These are phyloP conservation scores for Lithospermum erythrorhizon DNA, from an alignment of 257 asterid species.

Conservation along the genomic window DNA sequence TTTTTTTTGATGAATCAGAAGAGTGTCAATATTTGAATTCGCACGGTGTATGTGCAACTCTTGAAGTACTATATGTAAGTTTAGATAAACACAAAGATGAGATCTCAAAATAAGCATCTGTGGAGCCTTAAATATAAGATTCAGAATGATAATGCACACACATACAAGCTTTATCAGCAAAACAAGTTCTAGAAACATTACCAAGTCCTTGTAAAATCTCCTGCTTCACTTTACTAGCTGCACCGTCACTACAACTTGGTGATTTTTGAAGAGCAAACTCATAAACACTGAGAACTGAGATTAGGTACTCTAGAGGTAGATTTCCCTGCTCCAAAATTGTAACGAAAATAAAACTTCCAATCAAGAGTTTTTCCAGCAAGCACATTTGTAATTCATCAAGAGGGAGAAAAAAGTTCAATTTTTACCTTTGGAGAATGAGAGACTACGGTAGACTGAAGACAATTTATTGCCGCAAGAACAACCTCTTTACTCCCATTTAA, in stretches of 20 bases:
- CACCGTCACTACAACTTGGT: conserved; percentile 35
- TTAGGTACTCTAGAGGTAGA: conserved; percentile 56
- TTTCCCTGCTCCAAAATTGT: conserved; percentile 50
- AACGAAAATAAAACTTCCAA: conserved; percentile 12
- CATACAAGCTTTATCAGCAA: conserved; percentile 1
- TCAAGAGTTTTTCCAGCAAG: neutral
- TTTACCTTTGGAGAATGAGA: conserved; percentile 89
- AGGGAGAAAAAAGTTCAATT: conserved; percentile 8
- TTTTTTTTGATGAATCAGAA: neutral
- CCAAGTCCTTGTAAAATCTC: conserved; percentile 92
- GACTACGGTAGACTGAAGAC: conserved; percentile 77
- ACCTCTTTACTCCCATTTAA: conserved; percentile 87
- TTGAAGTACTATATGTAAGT: neutral
- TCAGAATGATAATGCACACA: conserved; percentile 2
- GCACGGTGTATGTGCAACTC: neutral
- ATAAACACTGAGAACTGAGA: conserved; percentile 74
- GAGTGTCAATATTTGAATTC: neutral
- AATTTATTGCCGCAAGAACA: conserved; percentile 88
- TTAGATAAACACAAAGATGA: neutral
- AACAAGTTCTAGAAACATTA: conserved; percentile 24
- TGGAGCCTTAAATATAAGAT: neutral
- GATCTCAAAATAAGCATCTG: neutral
- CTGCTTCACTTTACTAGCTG: conserved; percentile 83
- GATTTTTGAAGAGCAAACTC: conserved; percentile 70
- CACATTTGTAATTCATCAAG: conserved; percentile 2